phyloP scores from a whole-genome alignment of 805 yeast species.

The Kazachstania kunashirensis region DNA sequence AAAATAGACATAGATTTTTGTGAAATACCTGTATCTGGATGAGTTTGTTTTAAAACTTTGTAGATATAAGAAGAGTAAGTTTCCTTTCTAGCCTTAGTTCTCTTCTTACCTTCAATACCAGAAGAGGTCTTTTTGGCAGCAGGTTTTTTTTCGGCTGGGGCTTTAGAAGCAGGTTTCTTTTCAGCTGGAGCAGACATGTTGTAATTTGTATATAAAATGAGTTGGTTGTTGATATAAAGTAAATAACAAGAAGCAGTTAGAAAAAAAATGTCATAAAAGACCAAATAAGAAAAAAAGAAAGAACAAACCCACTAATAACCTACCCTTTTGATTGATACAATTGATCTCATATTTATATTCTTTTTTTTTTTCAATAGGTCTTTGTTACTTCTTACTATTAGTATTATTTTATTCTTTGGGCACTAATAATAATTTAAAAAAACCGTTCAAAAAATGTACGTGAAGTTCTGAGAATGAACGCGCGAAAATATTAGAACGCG shows the following conservation, averaged over 20 bases:
- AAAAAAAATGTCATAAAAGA: background rate
- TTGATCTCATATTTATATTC: background rate
- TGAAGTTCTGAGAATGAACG: too few relatives aligned
- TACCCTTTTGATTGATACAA: background rate
- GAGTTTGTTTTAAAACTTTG: slow-evolving; percentile 98
- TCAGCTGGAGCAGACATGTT: slow-evolving; percentile 57
- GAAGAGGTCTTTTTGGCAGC: slow-evolving; percentile 92
- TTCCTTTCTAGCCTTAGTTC: slow-evolving; percentile 93
- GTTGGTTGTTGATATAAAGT: background rate
- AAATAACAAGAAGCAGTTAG: background rate
- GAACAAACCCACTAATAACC: background rate
- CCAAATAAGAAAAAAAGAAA: background rate
- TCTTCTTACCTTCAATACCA: slow-evolving; percentile 75
- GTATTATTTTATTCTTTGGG: too few relatives aligned
- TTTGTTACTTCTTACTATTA: background rate
- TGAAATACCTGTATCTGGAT: slow-evolving; percentile 99
- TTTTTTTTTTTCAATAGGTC: background rate
- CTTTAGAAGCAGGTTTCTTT: slow-evolving; percentile 37
- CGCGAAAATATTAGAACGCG: too few relatives aligned
- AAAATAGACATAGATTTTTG: slow-evolving; percentile 97
- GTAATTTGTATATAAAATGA: background rate
- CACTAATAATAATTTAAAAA: too few relatives aligned
- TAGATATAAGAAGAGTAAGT: slow-evolving; percentile 96
- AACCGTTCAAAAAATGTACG: too few relatives aligned
- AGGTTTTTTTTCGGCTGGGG: slow-evolving; percentile 29